phyloP scores from a whole-genome alignment of 2,329 filamentous ascomycete species.

The Alternaria sp. region DNA sequence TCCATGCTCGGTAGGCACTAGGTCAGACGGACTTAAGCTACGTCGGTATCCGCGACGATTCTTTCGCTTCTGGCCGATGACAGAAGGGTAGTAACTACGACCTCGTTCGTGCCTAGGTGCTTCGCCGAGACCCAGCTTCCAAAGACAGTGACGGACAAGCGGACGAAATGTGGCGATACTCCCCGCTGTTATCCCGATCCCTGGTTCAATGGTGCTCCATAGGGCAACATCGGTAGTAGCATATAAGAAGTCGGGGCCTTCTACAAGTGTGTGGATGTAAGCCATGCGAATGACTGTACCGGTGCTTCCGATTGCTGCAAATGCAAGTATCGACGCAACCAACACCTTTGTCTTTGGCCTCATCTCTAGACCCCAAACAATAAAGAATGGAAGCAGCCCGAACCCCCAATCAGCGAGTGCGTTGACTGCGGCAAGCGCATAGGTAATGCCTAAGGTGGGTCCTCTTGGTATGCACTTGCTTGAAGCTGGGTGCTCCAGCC shows the following conservation, averaged over 20 bases:
- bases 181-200: conserved; percentile 55
- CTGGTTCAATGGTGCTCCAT: conserved; percentile 44
- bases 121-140: conserved; percentile 29
- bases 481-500: conserved; percentile 53
- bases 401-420: conserved; percentile 46
- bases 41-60: conserved; percentile 31
- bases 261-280: conserved; percentile 50
- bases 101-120: conserved; percentile 22
- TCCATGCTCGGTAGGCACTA: conserved; percentile 21
- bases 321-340: conserved; percentile 61
- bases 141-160: conserved; percentile 50
- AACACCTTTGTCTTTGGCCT: conserved; percentile 60
- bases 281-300: conserved; percentile 59
- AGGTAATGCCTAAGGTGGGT: conserved; percentile 62
- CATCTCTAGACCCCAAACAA: conserved; percentile 66
- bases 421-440: conserved; percentile 45
- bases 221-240: conserved; percentile 56
- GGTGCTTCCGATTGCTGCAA: conserved; percentile 61
- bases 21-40: conserved; percentile 27
- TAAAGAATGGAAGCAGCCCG: conserved; percentile 53
- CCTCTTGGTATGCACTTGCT: conserved; percentile 54
- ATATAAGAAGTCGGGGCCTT: conserved; percentile 52
- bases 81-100: conserved; percentile 15
- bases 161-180: conserved; percentile 60
- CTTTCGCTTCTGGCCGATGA: conserved; percentile 20